Evolutionary conservation across 768 basidiomycete species (phyloP).

Genomic region (Leucosporidium creatinivorum): DNA sequence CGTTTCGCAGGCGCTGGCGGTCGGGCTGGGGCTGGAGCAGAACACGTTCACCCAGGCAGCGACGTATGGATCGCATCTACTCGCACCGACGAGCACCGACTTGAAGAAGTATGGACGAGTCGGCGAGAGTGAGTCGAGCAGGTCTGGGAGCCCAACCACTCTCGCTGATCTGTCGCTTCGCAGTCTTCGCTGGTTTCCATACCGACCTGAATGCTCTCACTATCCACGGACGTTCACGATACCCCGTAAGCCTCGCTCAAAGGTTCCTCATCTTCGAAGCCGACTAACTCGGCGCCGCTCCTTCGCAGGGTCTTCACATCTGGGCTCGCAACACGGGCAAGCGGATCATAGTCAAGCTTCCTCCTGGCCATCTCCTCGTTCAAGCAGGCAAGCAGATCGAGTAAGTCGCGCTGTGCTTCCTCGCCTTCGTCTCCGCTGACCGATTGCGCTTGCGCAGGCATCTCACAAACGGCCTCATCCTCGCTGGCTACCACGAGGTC

Average conservation of each 20-base stretch:
- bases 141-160: neutral
- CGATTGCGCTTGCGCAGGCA: conserved; percentile 14
- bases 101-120: conserved; percentile 66
- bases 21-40: conserved; percentile 65
- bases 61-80: conserved; percentile 81
- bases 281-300: too few species aligned
- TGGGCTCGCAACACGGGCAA: conserved; percentile 94
- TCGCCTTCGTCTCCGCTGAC: too few species aligned
- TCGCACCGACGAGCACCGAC: conserved; percentile 91
- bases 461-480: conserved; percentile 57
- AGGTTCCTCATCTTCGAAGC: too few species aligned
- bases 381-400: conserved; percentile 96
- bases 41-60: conserved; percentile 72
- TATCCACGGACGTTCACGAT: conserved; percentile 79
- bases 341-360: conserved; percentile 78
- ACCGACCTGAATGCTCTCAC: conserved; percentile 88
- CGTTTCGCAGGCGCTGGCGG: conserved; percentile 78
- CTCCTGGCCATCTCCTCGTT: conserved; percentile 73
- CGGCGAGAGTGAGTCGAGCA: conserved; percentile 51
- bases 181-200: conserved; percentile 81
- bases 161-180: neutral
- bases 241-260: conserved; percentile 46
- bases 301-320: conserved; percentile 62
- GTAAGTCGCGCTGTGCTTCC: conserved; percentile 50
- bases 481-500: conserved; percentile 91